Conservation (phyloP, 495 filamentous ascomycete species). For the Hyaloscypha hepaticicola region DNA sequence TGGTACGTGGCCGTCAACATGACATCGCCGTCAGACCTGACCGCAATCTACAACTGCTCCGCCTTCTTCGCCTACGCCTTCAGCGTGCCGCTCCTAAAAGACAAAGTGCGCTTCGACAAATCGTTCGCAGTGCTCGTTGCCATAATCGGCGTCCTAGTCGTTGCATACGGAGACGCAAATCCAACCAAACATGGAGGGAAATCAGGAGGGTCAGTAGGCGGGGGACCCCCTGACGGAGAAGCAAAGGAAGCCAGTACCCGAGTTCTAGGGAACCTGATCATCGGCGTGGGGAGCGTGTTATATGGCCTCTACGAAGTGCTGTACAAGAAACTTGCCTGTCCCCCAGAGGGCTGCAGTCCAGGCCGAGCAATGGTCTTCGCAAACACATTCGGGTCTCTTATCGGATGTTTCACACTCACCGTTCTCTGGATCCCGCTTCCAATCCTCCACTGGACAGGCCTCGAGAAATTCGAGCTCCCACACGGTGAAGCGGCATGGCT, state of each 20-base stretch:
- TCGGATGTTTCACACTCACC: conserved; percentile 77
- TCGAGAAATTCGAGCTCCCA: conserved; percentile 82
- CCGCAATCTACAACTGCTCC: conserved; percentile 98
- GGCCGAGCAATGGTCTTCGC: conserved; percentile 88
- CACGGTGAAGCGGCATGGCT: conserved; percentile 73
- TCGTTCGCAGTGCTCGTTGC: conserved; percentile 79
- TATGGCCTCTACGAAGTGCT: conserved; percentile 97
- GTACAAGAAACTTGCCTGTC: conserved; percentile 90
- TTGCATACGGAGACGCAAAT: conserved; percentile 79
- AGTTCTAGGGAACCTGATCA: conserved; percentile 82
- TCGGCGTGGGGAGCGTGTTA: conserved; percentile 87
- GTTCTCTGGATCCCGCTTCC: conserved; percentile 94
- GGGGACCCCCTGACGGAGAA: conserved; percentile 31
- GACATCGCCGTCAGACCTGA: conserved; percentile 89
- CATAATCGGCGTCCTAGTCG: conserved; percentile 82
- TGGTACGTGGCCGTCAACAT: conserved; percentile 95
- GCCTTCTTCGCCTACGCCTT: conserved; percentile 99
- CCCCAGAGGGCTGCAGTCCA: conserved; percentile 81
- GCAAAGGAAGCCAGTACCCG: conserved; percentile 48
- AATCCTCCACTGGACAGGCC: conserved; percentile 70
- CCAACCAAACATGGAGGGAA: conserved; percentile 50
- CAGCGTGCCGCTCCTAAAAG: conserved; percentile 82
- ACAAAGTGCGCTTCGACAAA: conserved; percentile 78
- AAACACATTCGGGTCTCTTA: conserved; percentile 83
- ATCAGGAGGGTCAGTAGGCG: conserved; percentile 47